phyloP scores from a whole-genome alignment of 2,329 filamentous ascomycete genomes.

The Capronia epimyces region DNA sequence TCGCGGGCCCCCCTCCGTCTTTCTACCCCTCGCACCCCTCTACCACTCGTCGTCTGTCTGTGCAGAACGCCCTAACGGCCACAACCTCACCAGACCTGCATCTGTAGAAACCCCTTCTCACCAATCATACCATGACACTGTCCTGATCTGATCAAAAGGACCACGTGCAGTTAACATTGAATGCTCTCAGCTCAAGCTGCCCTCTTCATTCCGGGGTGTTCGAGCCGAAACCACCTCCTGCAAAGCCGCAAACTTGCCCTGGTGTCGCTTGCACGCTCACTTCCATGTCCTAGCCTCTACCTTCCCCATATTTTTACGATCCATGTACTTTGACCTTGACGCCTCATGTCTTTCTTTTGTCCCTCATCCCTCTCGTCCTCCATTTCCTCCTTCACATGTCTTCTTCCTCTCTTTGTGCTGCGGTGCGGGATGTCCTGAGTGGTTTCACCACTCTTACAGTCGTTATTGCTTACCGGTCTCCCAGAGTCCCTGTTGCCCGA shows the following conservation, averaged over 20 bases:
- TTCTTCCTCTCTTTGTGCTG: slow-evolving; percentile 21
- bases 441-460: slow-evolving; percentile 28
- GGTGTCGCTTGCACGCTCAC: slow-evolving; percentile 9
- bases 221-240: slow-evolving; percentile 24
- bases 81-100: slow-evolving; percentile 17
- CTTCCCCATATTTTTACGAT: slow-evolving; percentile 24
- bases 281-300: slow-evolving; percentile 12
- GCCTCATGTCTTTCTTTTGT: slow-evolving; percentile 20
- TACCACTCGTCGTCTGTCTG: background rate
- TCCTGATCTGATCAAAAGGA: slow-evolving; percentile 1
- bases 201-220: slow-evolving; percentile 22
- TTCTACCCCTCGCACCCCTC: slow-evolving; percentile 1
- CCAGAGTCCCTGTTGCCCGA: slow-evolving; percentile 10
- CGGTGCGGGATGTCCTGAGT: slow-evolving; percentile 19
- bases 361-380: slow-evolving; percentile 21
- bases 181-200: slow-evolving; percentile 22
- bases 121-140: slow-evolving; percentile 15
- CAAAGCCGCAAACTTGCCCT: slow-evolving; percentile 15
- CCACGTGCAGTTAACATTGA: slow-evolving; percentile 21
- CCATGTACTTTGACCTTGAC: slow-evolving; percentile 20
- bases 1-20: background rate
- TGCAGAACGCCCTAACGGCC: slow-evolving; percentile 9
- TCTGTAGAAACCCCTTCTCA: background rate
- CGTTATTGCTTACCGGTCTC: slow-evolving; percentile 22
- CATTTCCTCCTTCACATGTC: slow-evolving; percentile 22